Base-by-base conservation (phyloP, 2,329 filamentous ascomycete species). In the Zymoseptoria tritici region DNA sequence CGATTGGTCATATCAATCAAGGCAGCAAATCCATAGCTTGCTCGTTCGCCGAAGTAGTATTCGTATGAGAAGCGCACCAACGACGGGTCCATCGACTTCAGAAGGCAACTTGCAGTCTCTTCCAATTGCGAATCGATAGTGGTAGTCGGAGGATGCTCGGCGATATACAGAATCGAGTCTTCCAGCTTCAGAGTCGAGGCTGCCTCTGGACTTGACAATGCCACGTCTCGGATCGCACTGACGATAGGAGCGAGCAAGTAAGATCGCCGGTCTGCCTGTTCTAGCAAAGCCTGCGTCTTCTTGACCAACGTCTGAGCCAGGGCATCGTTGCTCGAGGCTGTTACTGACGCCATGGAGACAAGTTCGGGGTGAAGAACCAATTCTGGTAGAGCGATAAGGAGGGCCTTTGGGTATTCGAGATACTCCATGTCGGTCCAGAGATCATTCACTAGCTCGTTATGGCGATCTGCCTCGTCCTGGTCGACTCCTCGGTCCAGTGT, bases 351-450 rank as follows among this genome's bases (percentile, higher is more conserved):
- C 71, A 13, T 29, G 57, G 49, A 21, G 5, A 67, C 52, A 26
- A 69, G 29, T 16, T 52, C n/a, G 8, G 69, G 67, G 58, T 78
- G 72, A 21, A 78, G 72, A 11, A 78, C 66, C 1, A 78, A 52
- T 4, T 61, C 56, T 3, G 77, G 74, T 8, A 79, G 49, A 16
- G 70, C 66, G 52, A 76, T 62, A 4, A 76, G 69, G 1, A 76
- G 70, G 2, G 67, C 67, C 60, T 77, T 75, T 11, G 75, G 74
- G 62, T 78, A 80, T 50, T 80, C 78, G 55, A 79, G 74, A 54
- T 76, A 76, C 59, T 80, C 79, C 2, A 78, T 67, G 60, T 80
- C 78, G 31, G 75, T 75, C 77, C 77, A 80, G n/a, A 80, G 68
- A 36, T 72, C 71, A 9, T 73, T 63, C 3, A 75, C 55, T 2